These are phyloP conservation scores for Boletus fagicola DNA, from an alignment of 768 basidiomycete species.

Conservation along the genomic window DNA sequence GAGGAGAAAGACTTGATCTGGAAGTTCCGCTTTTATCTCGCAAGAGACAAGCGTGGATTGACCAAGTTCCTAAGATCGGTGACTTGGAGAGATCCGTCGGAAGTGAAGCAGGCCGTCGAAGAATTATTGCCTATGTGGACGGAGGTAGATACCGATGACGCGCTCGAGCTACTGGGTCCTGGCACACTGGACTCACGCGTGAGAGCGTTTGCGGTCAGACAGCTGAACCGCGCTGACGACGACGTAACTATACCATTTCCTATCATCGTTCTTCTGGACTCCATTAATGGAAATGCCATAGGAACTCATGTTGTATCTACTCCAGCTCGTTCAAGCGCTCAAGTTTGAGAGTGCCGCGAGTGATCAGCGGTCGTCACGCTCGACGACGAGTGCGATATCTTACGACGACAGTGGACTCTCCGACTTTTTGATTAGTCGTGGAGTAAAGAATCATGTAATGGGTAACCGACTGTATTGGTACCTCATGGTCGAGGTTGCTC, in stretches of 20 bases:
- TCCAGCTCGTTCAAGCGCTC: constrained; percentile 96
- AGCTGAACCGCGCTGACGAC: constrained; percentile 88
- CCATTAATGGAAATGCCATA: constrained; percentile 32
- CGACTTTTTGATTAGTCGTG: constrained; percentile 86
- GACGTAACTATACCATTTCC: constrained; percentile 55
- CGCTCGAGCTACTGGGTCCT: constrained; percentile 91
- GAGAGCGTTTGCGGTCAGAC: constrained; percentile 89
- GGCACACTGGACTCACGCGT: constrained; percentile 88
- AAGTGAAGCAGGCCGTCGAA: constrained; percentile 98
- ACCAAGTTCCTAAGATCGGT: constrained; percentile 98
- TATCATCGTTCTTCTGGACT: not conserved
- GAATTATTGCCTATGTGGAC: constrained; percentile 95
- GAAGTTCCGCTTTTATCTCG: constrained; percentile 99
- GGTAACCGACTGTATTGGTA: constrained; percentile 98
- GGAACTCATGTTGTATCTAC: constrained; percentile 89
- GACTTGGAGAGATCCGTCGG: constrained; percentile 93
- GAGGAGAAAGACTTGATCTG: constrained; percentile 97
- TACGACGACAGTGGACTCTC: constrained; percentile 92
- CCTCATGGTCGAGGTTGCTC: constrained; percentile 91
- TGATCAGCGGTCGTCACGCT: constrained; percentile 73
- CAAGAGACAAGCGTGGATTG: constrained; percentile 86
- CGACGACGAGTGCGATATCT: constrained; percentile 69
- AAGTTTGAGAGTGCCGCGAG: constrained; percentile 88
- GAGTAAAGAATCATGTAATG: constrained; percentile 76
- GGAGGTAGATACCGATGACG: constrained; percentile 95